Evolutionary conservation across 768 basidiomycete genomes (phyloP).

Genomic region (Amanita muscaria): DNA sequence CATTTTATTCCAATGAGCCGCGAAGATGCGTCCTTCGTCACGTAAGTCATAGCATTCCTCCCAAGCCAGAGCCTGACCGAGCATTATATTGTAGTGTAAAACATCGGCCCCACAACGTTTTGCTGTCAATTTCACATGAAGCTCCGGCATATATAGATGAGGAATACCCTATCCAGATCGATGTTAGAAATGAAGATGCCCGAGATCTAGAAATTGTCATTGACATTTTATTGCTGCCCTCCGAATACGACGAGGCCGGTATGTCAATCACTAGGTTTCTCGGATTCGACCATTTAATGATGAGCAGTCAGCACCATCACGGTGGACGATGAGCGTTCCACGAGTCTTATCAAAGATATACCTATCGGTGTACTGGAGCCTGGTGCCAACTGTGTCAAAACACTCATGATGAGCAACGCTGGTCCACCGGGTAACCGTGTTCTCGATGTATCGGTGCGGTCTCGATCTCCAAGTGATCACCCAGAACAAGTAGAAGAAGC

Average conservation of each 20-base stretch:
- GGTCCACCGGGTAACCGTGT: conserved; percentile 64
- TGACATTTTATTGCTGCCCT: conserved; percentile 75
- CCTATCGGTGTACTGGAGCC: conserved; percentile 55
- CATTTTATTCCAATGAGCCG: conserved; percentile 45
- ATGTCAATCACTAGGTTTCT: conserved; percentile 15
- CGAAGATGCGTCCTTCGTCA: conserved; percentile 35
- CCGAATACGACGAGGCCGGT: conserved; percentile 69
- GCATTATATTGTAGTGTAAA: conserved; percentile 37
- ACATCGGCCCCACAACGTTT: conserved; percentile 51
- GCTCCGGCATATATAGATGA: conserved; percentile 77
- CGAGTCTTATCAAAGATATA: conserved; percentile 67
- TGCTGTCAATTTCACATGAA: conserved; percentile 46
- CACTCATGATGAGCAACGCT: conserved; percentile 50
- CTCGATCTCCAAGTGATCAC: conserved; percentile 26
- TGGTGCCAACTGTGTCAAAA: conserved; percentile 49
- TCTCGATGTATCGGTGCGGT: conserved; percentile 76
- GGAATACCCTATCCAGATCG: conserved; percentile 62
- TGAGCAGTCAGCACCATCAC: conserved; percentile 51
- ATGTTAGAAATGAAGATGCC: conserved; percentile 65
- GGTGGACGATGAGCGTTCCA: conserved; percentile 55
- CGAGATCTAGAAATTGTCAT: conserved; percentile 58
- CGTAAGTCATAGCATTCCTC: conserved; percentile 33
- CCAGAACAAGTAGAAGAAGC: conserved; percentile 13
- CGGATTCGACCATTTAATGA: neutral
- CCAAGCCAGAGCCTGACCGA: too few relatives aligned